These are phyloP conservation scores for Sporothrix protearum DNA, from an alignment of 2,329 filamentous ascomycete genomes.

Conservation along the genomic window DNA sequence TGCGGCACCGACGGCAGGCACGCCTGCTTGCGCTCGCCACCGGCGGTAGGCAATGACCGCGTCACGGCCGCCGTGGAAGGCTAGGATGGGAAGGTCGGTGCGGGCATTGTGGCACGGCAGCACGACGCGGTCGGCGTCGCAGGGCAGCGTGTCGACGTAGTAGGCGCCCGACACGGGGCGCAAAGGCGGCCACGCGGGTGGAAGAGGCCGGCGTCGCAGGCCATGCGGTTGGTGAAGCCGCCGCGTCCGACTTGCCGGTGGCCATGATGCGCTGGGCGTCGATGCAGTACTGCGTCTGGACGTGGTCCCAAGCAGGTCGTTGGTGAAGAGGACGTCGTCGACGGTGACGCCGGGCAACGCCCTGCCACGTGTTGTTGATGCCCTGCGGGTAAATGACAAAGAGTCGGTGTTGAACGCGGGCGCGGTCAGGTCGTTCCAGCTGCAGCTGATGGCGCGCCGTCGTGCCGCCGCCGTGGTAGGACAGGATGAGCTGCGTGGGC, in stretches of 20 bases:
- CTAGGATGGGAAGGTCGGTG: not conserved
- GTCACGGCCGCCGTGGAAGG: constrained; percentile 9
- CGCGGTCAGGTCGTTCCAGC: not conserved
- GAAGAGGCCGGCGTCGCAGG: constrained; percentile 6
- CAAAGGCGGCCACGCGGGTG: not conserved
- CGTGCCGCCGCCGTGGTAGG: constrained; percentile 15
- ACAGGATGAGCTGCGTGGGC: constrained; percentile 10
- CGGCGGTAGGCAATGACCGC: not conserved
- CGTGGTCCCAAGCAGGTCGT: not conserved
- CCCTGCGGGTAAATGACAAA: not conserved
- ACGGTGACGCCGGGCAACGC: not conserved
- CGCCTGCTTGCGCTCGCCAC: constrained; percentile 10
- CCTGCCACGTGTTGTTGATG: constrained; percentile 6
- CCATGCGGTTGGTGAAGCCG: constrained; percentile 8
- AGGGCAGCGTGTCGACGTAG: constrained; percentile 9
- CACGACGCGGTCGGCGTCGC: not conserved
- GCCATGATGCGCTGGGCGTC: constrained; percentile 1
- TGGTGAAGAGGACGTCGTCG: not conserved
- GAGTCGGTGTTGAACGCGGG: constrained; percentile 9
- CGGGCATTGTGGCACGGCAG: not conserved
- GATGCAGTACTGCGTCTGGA: not conserved
- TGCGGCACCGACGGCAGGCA: constrained; percentile 12
- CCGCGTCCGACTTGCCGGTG: constrained; percentile 10
- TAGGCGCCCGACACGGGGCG: constrained; percentile 12
- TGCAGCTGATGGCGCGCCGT: not conserved